Conservation (phyloP, 2,329 filamentous ascomycete genomes). For the Immersiporthe knoxdaviesiana region DNA sequence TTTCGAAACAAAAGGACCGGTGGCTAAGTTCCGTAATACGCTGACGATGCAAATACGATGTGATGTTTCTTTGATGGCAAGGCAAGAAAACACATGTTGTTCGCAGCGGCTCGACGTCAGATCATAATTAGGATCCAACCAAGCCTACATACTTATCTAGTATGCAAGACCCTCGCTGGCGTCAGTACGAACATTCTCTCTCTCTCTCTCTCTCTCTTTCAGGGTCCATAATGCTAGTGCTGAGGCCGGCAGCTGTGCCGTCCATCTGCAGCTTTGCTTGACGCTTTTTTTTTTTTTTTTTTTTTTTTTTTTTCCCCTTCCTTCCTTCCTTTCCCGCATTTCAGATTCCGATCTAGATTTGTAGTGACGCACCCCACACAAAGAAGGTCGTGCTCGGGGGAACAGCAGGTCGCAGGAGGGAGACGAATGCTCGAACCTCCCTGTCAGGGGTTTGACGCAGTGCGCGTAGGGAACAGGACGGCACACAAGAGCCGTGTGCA, state of each 20-base stretch:
- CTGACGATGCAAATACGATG: neutral
- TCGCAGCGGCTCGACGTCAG: neutral
- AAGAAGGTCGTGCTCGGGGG: neutral
- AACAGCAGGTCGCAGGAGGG: neutral
- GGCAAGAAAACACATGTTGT: neutral
- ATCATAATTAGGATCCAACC: neutral
- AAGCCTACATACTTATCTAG: no score
- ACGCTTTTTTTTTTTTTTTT: neutral
- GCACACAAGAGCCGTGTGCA: slow-evolving; percentile 8
- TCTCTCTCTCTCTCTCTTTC: no score
- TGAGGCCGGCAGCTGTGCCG: slow-evolving; percentile 6
- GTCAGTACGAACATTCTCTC: neutral
- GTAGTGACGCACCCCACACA: slow-evolving; percentile 7
- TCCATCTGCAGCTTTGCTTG: neutral
- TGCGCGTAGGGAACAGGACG: slow-evolving; percentile 4
- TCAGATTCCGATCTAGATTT: slow-evolving; percentile 12
- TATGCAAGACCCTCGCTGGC: no score
- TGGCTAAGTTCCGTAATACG: neutral
- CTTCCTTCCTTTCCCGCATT: neutral
- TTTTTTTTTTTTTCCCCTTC: no score
- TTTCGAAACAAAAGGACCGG: no score
- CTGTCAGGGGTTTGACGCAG: slow-evolving; percentile 19
- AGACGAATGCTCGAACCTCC: slow-evolving; percentile 6
- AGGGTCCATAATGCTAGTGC: neutral
- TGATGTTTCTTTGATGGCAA: neutral